Base-by-base conservation (phyloP, 23 red algal species). In the Gracilaria domingensis region DNA sequence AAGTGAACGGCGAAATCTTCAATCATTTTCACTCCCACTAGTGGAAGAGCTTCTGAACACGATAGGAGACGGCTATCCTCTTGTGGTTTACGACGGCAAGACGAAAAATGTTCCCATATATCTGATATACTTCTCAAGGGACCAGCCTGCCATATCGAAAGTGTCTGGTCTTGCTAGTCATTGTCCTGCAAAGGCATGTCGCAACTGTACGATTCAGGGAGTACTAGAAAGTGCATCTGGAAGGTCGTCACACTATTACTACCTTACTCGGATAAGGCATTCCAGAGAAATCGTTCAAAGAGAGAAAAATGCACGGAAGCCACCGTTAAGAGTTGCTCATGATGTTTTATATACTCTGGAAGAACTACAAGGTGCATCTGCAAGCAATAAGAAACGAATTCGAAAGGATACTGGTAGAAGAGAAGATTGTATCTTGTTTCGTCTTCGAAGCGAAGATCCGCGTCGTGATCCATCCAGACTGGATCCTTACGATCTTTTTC, bases 91-190 rank as follows among this genome's bases (percentile, higher is more conserved):
- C 34, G 79, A 83, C 35, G 57, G 54, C 35, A 34, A 36, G 4
- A n/a, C 2, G 28, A 42, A 48, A 13, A 51, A 38, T 2, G 50
- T 83, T 39, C 8, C 54, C 1, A 30, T 61, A 21, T 54, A 83
- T 51, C 2, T 83, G 8, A 12, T 83, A 12, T 83, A 36, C 14
- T 34, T 83, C 38, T 36, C 8, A 8, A 20, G 51, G 16, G 79
- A 83, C 38, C 79, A 40, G 53, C 57, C 49, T 8, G 79, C 79
- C 25, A n/a, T 83, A 4, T 9, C 51, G 12, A 83, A 83, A 8
- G 2, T 12, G 3, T 40, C 75, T 23, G 75, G 39, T 18, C 75
- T 80, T 16, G 26, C 17, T 17, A 6, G 21, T 17, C 17, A 51
- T 39, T 17, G 47, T 53, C 9, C 25, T 2, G 39, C 28, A 8